Conservation (phyloP, 2,329 filamentous ascomycete species). For the Hawksworthiomyces lignivorus region DNA sequence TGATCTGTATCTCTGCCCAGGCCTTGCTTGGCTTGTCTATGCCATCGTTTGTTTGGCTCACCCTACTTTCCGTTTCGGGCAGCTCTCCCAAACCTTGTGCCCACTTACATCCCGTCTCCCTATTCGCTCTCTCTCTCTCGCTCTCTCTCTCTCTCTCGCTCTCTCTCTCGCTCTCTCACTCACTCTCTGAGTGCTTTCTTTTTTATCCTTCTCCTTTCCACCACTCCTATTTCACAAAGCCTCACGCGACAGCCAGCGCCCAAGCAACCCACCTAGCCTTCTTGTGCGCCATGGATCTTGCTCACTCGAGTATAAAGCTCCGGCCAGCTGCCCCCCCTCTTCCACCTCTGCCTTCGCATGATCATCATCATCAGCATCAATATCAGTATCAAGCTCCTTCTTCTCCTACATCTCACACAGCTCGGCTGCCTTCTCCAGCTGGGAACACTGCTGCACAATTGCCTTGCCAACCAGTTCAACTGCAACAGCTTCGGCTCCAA, state of each 20-base stretch:
- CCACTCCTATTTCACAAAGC: background rate
- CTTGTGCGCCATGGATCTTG: background rate
- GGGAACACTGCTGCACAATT: too few relatives aligned
- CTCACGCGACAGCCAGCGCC: too few relatives aligned
- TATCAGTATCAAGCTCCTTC: background rate
- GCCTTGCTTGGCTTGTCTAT: background rate
- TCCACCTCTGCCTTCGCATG: background rate
- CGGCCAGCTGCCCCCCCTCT: constrained; percentile 4
- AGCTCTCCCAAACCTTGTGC: background rate
- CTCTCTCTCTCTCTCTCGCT: background rate
- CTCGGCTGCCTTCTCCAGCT: too few relatives aligned
- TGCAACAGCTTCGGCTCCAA: too few relatives aligned
- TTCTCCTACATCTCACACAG: too few relatives aligned
- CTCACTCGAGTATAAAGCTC: constrained; percentile 13
- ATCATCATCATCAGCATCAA: background rate
- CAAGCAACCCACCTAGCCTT: background rate
- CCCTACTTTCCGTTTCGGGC: constrained; percentile 9
- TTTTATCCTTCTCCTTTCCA: background rate
- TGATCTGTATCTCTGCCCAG: background rate
- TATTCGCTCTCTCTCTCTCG: background rate
- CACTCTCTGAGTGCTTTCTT: too few relatives aligned
- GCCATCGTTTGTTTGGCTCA: constrained; percentile 11
- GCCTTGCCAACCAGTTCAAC: too few relatives aligned
- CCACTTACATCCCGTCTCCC: background rate
- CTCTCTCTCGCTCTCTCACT: background rate